phyloP scores from a whole-genome alignment of 768 basidiomycete species.

The Saitozyma podzolica region DNA sequence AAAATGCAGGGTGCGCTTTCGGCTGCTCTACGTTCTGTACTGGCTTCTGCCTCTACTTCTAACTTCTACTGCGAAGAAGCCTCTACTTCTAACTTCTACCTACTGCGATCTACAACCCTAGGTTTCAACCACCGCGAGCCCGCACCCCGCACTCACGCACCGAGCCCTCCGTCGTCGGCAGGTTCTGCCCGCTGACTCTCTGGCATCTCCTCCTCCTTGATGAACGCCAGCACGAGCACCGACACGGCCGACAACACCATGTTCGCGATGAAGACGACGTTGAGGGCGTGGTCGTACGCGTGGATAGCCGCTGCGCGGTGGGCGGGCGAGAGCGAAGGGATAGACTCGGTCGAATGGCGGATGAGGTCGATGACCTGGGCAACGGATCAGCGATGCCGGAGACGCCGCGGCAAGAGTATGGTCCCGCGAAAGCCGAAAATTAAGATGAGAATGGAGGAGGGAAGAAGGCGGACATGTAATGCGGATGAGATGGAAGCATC shows the following conservation, averaged over 20 bases:
- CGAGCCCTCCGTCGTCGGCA: neutral
- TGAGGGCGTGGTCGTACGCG: constrained; percentile 42
- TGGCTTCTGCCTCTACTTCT: no score
- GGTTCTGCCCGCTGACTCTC: neutral
- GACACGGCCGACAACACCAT: constrained; percentile 31
- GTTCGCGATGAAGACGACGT: constrained; percentile 43
- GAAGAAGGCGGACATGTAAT: neutral
- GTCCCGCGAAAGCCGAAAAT: neutral
- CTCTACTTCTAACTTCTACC: no score
- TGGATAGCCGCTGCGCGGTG: constrained; percentile 29
- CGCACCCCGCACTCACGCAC: no score
- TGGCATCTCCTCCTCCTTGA: constrained; percentile 43
- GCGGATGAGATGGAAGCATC: neutral
- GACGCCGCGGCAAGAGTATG: neutral
- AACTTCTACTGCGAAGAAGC: no score
- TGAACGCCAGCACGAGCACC: constrained; percentile 27
- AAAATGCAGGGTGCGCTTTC: no score
- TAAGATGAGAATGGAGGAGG: neutral
- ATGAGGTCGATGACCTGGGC: constrained; percentile 29
- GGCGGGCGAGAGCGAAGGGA: constrained; percentile 29
- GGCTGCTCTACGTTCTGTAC: no score
- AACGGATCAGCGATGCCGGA: neutral
- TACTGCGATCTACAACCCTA: no score
- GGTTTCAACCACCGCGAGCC: no score
- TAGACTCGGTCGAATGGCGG: constrained; percentile 49